phyloP scores from a whole-genome alignment of 2,329 filamentous ascomycete species.

The Penicillium polonicum region DNA sequence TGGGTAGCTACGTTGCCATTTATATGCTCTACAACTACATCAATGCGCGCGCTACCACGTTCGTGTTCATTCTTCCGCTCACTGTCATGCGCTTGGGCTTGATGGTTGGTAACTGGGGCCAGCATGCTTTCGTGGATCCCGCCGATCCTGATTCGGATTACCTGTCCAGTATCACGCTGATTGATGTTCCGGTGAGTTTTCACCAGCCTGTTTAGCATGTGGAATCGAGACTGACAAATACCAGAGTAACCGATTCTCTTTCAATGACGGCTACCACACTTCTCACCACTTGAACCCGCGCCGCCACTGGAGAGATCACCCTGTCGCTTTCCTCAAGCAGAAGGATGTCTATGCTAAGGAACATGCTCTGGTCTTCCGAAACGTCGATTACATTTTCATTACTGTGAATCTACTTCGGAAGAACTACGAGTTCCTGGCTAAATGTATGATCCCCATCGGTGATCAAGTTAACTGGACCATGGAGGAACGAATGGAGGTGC shows the following conservation, averaged over 20 bases:
- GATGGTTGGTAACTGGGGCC: conserved; percentile 83
- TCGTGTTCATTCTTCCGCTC: conserved; percentile 67
- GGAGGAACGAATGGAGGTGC: conserved; percentile 61
- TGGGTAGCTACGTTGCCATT: conserved; percentile 55
- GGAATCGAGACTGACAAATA: not conserved
- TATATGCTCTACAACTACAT: conserved; percentile 50
- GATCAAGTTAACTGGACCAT: conserved; percentile 66
- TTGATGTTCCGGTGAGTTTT: conserved; percentile 70
- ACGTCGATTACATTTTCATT: conserved; percentile 78
- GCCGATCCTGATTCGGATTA: conserved; percentile 74
- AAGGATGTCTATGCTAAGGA: conserved; percentile 67
- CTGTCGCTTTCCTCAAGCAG: conserved; percentile 67
- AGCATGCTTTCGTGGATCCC: conserved; percentile 77
- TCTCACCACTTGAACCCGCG: conserved; percentile 76
- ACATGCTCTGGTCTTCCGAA: conserved; percentile 72
- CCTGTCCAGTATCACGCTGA: conserved; percentile 73
- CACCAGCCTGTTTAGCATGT: too few relatives aligned
- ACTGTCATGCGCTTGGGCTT: conserved; percentile 65
- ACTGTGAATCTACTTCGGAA: conserved; percentile 67
- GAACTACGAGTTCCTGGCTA: conserved; percentile 68
- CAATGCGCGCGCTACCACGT: conserved; percentile 59
- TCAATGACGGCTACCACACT: conserved; percentile 55
- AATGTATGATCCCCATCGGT: conserved; percentile 71
- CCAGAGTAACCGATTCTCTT: conserved; percentile 73
- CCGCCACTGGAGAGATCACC: conserved; percentile 80